Base-by-base conservation (phyloP, 768 basidiomycete genomes). In the Tulasnella sp. region DNA sequence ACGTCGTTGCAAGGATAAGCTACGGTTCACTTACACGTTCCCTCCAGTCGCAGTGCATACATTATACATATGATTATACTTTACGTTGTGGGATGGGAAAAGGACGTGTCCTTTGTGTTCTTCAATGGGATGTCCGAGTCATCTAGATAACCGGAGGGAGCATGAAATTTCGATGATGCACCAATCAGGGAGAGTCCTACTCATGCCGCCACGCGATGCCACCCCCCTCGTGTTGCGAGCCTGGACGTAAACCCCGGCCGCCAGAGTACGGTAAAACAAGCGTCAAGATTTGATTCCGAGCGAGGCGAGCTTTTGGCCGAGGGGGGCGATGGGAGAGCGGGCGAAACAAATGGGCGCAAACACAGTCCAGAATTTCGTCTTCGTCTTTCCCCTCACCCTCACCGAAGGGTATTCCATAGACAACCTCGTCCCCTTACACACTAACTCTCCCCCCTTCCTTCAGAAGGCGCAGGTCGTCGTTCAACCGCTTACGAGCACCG, bases 391-490 rank as follows among this genome's bases (percentile, higher is more conserved):
- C 61, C 61, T 67, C 61, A 67, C 61, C 61, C 61, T 67, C 61
- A 67, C 61, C 61, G 61, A 23, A 67, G 61, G 61, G 61, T 67
- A 67, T 35, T 67, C 61, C 29, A 67, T 67, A 67, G 61, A 67
- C 61, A 67, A 5, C 26, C 9, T 13, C 32, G 3, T 32, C 23
- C 15, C 26, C 29, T 29, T 11, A 26, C 26, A 51, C 51, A n/a
- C 16, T 29, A 13, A 32, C 26, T 29, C 61, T 67, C 61, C 26
- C 57, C 61, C 61, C 61, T 35, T 67, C 26, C 61, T 32, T 67
- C 61, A 67, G 29, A 67, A 67, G 61, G 61, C 61, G 61, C 61
- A 67, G 61, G 61, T 67, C 61, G 61, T 67, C 61, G 61, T 67
- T 67, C 9, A 32, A 35, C 32, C 11, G 61, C 61, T 67, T 67